Evolutionary conservation across 768 basidiomycete genomes (phyloP), one percentile per base, ranked within the genome.

Genomic region (Pilatotrama ljubarskyi): DNA sequence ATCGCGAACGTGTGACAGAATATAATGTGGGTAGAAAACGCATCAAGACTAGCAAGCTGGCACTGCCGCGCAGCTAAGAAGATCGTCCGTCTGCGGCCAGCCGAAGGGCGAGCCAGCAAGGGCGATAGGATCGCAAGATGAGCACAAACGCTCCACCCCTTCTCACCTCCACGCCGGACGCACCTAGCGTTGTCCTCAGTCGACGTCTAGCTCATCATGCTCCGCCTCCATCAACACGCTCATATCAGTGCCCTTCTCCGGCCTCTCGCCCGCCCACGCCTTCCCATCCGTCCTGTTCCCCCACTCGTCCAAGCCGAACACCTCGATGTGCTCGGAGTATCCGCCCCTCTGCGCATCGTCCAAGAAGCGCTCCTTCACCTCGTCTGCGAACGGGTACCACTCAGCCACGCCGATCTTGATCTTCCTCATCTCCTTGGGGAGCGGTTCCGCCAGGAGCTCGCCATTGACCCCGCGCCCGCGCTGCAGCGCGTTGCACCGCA

Each of bases 391-490:
- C 18, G 47, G 17, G 49, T 72, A 72, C 73, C 73, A 75, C 22
- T 71, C 63, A 22, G 72, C 77, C 0, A 78, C 64, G n/a, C 72
- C 74, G 35, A 78, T 68, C 36, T 71, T 69, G 36, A 78, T 66
- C 17, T 66, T 51, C 29, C 76, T 69, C 60, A 72, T 73, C 1
- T 74, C 70, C 48, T 18, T 29, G 5, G 71, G 70, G 36, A 76
- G 59, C 13, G 72, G 71, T 25, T 68, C 57, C 38, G 64, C 75
- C 24, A 78, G 63, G 11, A 73, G 70, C 62, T 79, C 78, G 37
- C 78, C 78, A 37, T 69, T 65, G 51, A 77, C 65, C 0, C 73
- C 75, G 11, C 77, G 68, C 0, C 79, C 77, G 7, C 66, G 54
- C 46, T 71, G 64, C 13, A 67, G 61, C 13, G 68, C 35, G 13